A percentile compares a stretch with the other conserved stretches of the same genome.
These are phyloP conservation scores for Leptodermis oblonga DNA, from an alignment of 257 asterid species.

Conservation along the genomic window DNA sequence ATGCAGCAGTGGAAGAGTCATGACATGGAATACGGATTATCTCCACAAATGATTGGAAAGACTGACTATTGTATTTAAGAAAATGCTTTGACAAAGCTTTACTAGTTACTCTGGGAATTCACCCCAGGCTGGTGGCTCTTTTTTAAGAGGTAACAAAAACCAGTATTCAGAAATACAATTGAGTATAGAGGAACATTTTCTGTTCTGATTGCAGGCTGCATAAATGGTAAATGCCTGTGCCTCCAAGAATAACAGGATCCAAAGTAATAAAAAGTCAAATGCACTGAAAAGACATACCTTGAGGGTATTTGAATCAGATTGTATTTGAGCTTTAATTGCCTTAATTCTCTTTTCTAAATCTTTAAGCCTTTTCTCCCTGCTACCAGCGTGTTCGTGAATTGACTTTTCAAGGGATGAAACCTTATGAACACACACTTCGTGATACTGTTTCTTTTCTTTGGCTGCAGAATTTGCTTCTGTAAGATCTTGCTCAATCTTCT, in stretches of 20 bases:
- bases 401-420: conserved; percentile 74
- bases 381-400: conserved; percentile 76
- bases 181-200: not conserved
- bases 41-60: not conserved
- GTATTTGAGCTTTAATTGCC: conserved; percentile 62
- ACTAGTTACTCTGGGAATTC: not conserved
- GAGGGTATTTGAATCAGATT: conserved; percentile 67
- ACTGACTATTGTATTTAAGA: not conserved
- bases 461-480: conserved; percentile 60
- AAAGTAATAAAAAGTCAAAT: not conserved
- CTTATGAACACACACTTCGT: conserved; percentile 55
- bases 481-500: conserved; percentile 72
- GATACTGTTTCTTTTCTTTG: conserved; percentile 54
- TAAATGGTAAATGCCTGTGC: not conserved
- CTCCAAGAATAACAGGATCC: not conserved
- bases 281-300: conserved; percentile 43
- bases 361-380: conserved; percentile 70
- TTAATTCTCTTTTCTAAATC: conserved; percentile 81
- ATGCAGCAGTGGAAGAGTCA: not conserved
- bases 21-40: not conserved
- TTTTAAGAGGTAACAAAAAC: not conserved
- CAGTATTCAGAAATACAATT: not conserved
- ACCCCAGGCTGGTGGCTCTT: not conserved
- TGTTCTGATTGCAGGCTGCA: not conserved
- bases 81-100: not conserved